Evolutionary conservation across 768 basidiomycete genomes (phyloP).

Genomic region (Lentinula boryana): DNA sequence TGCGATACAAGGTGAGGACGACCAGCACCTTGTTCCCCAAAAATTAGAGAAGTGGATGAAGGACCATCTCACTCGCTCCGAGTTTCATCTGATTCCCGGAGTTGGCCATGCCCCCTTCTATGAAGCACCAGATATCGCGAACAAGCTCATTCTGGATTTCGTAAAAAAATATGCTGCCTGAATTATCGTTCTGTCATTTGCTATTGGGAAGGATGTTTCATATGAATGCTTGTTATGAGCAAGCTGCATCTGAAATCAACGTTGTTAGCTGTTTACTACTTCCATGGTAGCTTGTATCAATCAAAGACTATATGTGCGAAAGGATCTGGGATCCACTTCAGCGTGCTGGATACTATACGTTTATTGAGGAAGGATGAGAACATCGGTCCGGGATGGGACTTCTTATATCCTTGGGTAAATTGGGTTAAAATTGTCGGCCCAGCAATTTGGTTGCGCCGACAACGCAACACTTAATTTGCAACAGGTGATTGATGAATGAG

Average conservation of each 20-base stretch:
- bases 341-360: not conserved
- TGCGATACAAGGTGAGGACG: not conserved
- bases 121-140: not conserved
- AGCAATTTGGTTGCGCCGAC: too few relatives aligned
- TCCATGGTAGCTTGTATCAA: not conserved
- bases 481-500: too few relatives aligned
- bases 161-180: not conserved
- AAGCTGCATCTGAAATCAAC: not conserved
- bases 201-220: too few relatives aligned
- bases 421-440: too few relatives aligned
- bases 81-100: not conserved
- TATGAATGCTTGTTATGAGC: not conserved
- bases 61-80: not conserved
- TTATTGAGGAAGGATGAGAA: too few relatives aligned
- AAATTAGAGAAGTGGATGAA: constrained; percentile 4
- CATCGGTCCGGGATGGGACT: too few relatives aligned
- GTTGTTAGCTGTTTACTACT: too few relatives aligned
- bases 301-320: not conserved
- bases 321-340: not conserved
- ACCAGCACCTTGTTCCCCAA: not conserved
- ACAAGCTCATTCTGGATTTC: not conserved
- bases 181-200: not conserved
- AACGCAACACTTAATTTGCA: too few relatives aligned
- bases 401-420: too few relatives aligned
- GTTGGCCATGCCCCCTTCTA: constrained; percentile 1